Evolutionary conservation across 2,329 filamentous ascomycete genomes (phyloP), one percentile per base, ranked within the genome.

Genomic region (Bipolaris cookei): DNA sequence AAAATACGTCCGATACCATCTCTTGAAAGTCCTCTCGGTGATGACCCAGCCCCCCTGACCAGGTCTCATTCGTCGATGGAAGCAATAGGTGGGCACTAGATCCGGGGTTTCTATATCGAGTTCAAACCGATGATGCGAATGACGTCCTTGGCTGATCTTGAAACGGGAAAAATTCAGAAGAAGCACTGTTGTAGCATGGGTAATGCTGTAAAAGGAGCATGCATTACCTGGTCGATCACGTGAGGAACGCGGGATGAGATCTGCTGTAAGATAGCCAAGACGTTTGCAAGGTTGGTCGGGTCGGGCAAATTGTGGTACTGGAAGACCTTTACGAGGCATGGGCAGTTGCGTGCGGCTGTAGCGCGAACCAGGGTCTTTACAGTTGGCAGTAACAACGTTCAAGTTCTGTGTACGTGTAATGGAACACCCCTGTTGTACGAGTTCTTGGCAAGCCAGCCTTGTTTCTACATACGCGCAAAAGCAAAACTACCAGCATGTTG

Each of bases 51-150:
- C 41, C 32, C 28, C 18, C 11, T 34, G 11, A 7, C 25, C 28
- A 44, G 34, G 34, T 42, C 32, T 55, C 46, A 70, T 71, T 74
- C 65, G 68, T 66, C 65, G 72, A 70, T 73, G 59, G 16, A 21
- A 59, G 59, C 62, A 68, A 64, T 59, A 42, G 38, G 61, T 60
- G 61, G 66, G 54, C 50, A 42, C 21, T 38, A 35, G n/a, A 49
- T 54, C 58, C 52, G 53, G 65, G 65, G 58, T 61, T 21, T 60
- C 35, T 46, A 23, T 43, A 71, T 71, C 68, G 63, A 57, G 42
- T 16, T 44, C 52, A 52, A 44, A 56, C 54, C 50, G 37, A 61
- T 64, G 54, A 65, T 60, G 53, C 46, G 38, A 30, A 68, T 75
- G 72, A 74, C 71, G 71, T 74, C 57, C 51, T 48, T 52, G 35